A percentile compares a stretch with the other conserved stretches of the same genome.
Evolutionary conservation across 257 asterid species (phyloP).

Genomic region (Osmanthus fragrans): DNA sequence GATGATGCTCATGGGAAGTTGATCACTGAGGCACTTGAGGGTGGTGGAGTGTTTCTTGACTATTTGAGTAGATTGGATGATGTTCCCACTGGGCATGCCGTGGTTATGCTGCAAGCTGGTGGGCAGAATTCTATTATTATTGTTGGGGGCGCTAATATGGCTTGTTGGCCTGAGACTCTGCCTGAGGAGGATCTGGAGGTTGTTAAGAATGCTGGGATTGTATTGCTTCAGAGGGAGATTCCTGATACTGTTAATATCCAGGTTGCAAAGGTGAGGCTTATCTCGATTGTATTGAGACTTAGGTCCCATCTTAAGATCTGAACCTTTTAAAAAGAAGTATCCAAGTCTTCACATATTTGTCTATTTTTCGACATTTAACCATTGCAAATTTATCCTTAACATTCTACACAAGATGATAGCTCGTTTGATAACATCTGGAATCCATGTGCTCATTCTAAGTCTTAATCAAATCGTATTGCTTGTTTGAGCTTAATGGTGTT

Average conservation of each 20-base stretch:
- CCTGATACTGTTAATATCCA: slow-evolving; percentile 83
- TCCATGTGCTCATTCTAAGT: too few species aligned
- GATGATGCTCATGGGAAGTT: slow-evolving; percentile 85
- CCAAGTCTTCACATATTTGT: too few species aligned
- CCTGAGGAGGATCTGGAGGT: slow-evolving; percentile 58
- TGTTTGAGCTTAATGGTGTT: too few species aligned
- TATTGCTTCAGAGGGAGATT: slow-evolving; percentile 95
- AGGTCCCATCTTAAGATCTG: too few species aligned
- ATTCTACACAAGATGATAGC: too few species aligned
- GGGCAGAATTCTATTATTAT: slow-evolving; percentile 91
- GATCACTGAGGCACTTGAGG: slow-evolving; percentile 61
- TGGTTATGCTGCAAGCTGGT: slow-evolving; percentile 84
- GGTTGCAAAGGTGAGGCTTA: slow-evolving; percentile 79
- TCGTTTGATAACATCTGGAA: too few species aligned
- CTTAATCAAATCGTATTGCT: too few species aligned
- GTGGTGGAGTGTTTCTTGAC: slow-evolving; percentile 71
- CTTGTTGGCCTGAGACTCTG: slow-evolving; percentile 70
- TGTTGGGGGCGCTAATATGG: slow-evolving; percentile 92
- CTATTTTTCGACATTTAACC: too few species aligned
- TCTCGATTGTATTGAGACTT: neutral
- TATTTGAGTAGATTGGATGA: slow-evolving; percentile 47
- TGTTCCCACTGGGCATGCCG: slow-evolving; percentile 93
- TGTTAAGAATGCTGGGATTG: slow-evolving; percentile 76
- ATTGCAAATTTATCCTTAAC: too few species aligned
- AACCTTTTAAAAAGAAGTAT: too few species aligned